Evolutionary conservation across 768 basidiomycete genomes (phyloP).

Genomic region (Aureoboletus auriporus): DNA sequence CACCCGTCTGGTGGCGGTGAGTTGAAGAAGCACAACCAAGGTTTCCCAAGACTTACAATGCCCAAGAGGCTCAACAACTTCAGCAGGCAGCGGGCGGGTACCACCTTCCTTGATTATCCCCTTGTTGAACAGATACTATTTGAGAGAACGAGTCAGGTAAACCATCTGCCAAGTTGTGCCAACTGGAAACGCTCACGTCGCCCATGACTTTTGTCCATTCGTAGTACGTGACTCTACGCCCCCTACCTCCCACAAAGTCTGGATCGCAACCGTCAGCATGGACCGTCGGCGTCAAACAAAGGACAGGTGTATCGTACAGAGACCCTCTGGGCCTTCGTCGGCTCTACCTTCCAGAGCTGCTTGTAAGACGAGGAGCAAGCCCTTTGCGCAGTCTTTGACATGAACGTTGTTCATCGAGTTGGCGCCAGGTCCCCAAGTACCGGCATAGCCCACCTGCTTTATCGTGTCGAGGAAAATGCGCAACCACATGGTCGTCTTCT

Average conservation of each 20-base stretch:
- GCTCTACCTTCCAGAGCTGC: constrained; percentile 39
- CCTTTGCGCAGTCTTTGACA: constrained; percentile 37
- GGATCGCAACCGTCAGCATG: constrained; percentile 1
- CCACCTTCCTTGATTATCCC: constrained; percentile 33
- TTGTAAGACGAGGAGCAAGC: constrained; percentile 34
- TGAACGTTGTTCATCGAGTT: constrained; percentile 38
- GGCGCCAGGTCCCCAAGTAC: constrained; percentile 41
- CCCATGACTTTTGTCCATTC: constrained; percentile 34
- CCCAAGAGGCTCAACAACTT: constrained; percentile 35
- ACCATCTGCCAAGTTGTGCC: too few relatives aligned
- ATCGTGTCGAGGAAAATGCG: constrained; percentile 34
- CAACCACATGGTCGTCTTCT: constrained; percentile 35
- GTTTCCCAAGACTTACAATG: constrained; percentile 30
- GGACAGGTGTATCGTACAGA: constrained; percentile 29
- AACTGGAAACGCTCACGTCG: constrained; percentile 26
- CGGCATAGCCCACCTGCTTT: constrained; percentile 31
- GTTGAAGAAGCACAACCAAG: too few relatives aligned
- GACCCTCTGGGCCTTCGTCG: constrained; percentile 38
- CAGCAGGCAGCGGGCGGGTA: constrained; percentile 29
- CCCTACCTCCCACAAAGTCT: constrained; percentile 35
- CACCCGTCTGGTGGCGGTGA: constrained; percentile 31
- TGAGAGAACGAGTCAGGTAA: not conserved
- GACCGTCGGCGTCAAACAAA: too few relatives aligned
- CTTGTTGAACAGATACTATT: constrained; percentile 31
- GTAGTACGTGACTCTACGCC: constrained; percentile 26